Evolutionary conservation across 495 filamentous ascomycete genomes (phyloP).

Genomic region (Usnea hakonensis): DNA sequence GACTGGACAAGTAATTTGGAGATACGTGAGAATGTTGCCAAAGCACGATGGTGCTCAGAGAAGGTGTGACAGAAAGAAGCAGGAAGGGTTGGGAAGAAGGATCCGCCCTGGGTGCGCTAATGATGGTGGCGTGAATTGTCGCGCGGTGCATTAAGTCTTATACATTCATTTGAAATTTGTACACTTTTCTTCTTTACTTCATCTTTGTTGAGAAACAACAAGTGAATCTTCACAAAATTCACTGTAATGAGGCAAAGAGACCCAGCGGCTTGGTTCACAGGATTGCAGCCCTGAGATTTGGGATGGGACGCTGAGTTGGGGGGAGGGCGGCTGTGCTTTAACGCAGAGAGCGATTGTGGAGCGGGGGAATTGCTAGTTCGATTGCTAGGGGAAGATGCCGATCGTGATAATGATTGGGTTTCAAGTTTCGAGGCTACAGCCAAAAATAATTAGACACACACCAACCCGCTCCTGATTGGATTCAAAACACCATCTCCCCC

Average conservation of each 20-base stretch:
- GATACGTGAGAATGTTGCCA: not conserved
- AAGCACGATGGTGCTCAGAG: conserved; percentile 2
- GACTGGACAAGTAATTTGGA: not conserved
- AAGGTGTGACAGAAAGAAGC: not conserved
- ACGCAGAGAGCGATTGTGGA: conserved; percentile 10
- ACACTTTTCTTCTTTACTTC: not conserved
- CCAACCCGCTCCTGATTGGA: conserved; percentile 6
- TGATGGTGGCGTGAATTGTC: conserved; percentile 13
- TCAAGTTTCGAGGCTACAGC: not conserved
- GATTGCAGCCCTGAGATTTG: not conserved
- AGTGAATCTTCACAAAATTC: conserved; percentile 5
- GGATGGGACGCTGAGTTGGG: conserved; percentile 9
- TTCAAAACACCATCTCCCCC: not conserved
- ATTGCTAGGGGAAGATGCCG: not conserved
- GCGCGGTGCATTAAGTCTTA: conserved; percentile 11
- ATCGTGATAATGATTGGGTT: not conserved
- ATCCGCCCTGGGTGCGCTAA: conserved; percentile 16
- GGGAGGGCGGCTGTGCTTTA: conserved; percentile 16
- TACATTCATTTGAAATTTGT: not conserved
- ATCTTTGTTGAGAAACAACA: not conserved
- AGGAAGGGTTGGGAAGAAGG: conserved; percentile 4
- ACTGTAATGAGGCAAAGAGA: not conserved
- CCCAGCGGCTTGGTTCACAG: conserved; percentile 12
- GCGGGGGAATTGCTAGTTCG: conserved; percentile 3
- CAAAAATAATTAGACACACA: not conserved